Conservation (phyloP, 495 filamentous ascomycete species). For the Lepidopterella palustris region DNA sequence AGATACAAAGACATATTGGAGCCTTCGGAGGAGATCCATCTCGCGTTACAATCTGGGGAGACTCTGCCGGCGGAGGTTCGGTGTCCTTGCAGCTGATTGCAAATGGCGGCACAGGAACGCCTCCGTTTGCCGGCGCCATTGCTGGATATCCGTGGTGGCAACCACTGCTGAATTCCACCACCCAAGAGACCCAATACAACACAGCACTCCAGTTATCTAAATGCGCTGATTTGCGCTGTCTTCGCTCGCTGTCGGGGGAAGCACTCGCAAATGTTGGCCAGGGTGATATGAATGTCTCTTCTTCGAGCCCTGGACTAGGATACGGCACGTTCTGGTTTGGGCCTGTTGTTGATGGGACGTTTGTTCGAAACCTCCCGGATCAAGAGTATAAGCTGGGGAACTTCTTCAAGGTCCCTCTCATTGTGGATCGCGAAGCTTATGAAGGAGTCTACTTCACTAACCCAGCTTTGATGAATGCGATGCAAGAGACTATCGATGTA, state of each 20-base stretch:
- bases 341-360: slow-evolving; percentile 14
- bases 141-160: slow-evolving; percentile 24
- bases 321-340: slow-evolving; percentile 25
- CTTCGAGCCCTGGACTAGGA: slow-evolving; percentile 4
- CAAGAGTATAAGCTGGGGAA: slow-evolving; percentile 9
- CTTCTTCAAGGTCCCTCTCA: slow-evolving; percentile 15
- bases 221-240: slow-evolving; percentile 7
- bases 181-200: slow-evolving; percentile 7
- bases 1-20: slow-evolving; percentile 14
- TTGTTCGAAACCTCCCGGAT: slow-evolving; percentile 9
- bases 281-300: background rate
- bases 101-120: slow-evolving; percentile 7
- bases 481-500: slow-evolving; percentile 9
- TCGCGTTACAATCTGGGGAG: slow-evolving; percentile 14
- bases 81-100: slow-evolving; percentile 14
- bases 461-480: slow-evolving; percentile 1
- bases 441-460: slow-evolving; percentile 22
- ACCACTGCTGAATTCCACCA: background rate
- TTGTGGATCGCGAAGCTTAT: slow-evolving; percentile 4
- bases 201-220: slow-evolving; percentile 6
- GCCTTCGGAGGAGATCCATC: slow-evolving; percentile 20
- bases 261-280: background rate
- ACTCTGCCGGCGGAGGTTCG: slow-evolving; percentile 14
- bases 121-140: slow-evolving; percentile 21
- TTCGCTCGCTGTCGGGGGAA: slow-evolving; percentile 1